Conservation (phyloP, 2,329 filamentous ascomycete species). For the Claviceps maximensis region DNA sequence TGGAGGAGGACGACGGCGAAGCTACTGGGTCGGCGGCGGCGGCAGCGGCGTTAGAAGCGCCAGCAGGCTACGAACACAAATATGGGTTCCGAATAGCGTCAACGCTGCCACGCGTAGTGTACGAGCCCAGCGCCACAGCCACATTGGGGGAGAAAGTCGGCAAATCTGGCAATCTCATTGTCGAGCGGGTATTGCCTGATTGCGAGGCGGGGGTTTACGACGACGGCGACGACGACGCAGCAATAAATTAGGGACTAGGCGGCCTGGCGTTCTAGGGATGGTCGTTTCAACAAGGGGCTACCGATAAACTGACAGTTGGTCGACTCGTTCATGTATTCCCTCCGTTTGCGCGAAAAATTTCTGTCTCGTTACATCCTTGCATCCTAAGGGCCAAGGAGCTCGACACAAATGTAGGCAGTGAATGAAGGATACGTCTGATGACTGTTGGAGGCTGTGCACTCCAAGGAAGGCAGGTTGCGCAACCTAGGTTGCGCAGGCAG, state of each 20-base stretch:
- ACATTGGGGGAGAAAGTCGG: conserved; percentile 64
- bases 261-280: too few species aligned
- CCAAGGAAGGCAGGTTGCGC: too few species aligned
- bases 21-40: too few species aligned
- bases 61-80: conserved; percentile 52
- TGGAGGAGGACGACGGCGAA: conserved; percentile 30
- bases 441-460: not conserved
- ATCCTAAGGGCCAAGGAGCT: not conserved
- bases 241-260: conserved; percentile 8
- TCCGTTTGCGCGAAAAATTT: not conserved
- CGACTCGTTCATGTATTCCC: not conserved
- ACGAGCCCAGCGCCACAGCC: conserved; percentile 51
- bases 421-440: not conserved
- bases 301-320: not conserved
- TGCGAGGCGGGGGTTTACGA: conserved; percentile 23
- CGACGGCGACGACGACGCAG: conserved; percentile 11
- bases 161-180: conserved; percentile 74
- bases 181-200: conserved; percentile 45
- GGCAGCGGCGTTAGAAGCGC: not conserved
- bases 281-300: not conserved
- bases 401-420: not conserved
- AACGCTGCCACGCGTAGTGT: conserved; percentile 72
- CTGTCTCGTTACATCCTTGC: not conserved
- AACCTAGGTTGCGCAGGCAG: too few species aligned
- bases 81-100: conserved; percentile 80